These are phyloP conservation scores for Lunularia cruciata DNA, from an alignment of 225 moss, liverwort and hornwort genomes.

Conservation along the genomic window DNA sequence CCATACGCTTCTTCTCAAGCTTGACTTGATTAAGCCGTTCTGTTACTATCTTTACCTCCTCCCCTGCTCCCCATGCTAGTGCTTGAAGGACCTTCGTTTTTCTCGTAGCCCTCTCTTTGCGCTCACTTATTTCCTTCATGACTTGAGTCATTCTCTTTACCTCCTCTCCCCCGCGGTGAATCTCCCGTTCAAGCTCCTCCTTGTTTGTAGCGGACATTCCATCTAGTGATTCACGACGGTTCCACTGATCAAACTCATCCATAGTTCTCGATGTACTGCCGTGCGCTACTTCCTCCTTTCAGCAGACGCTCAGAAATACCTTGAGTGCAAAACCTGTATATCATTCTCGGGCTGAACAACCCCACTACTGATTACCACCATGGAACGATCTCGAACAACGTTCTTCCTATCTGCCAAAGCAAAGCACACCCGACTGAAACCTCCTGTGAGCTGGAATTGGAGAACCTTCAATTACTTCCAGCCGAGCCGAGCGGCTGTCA, in stretches of 20 bases:
- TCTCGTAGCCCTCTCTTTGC: slow-evolving; percentile 42
- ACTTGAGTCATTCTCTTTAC: slow-evolving; percentile 43
- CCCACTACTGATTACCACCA: slow-evolving; percentile 4
- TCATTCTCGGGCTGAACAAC: slow-evolving; percentile 5
- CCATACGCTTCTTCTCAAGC: slow-evolving; percentile 39
- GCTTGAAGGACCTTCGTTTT: slow-evolving; percentile 46
- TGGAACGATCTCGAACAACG: not conserved
- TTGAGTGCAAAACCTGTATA: not conserved
- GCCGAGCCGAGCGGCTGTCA: too few relatives aligned
- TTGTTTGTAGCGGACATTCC: slow-evolving; percentile 24
- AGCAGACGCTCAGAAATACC: not conserved
- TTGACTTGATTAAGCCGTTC: slow-evolving; percentile 41
- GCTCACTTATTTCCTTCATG: slow-evolving; percentile 39
- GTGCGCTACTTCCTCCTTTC: slow-evolving; percentile 1
- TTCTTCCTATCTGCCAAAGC: not conserved
- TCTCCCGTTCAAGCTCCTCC: slow-evolving; percentile 17
- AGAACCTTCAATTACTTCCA: not conserved
- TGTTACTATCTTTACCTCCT: slow-evolving; percentile 46
- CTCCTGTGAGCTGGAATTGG: not conserved
- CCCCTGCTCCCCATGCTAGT: slow-evolving; percentile 42
- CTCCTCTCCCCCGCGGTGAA: slow-evolving; percentile 29
- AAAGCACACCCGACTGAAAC: not conserved
- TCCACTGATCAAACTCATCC: slow-evolving; percentile 33
- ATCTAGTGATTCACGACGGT: slow-evolving; percentile 9
- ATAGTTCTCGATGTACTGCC: slow-evolving; percentile 3